Percentiles rank a stretch among this genome's conserved stretches.
phyloP scores from a whole-genome alignment of 2,329 filamentous ascomycete species.

The Aspergillus tamarii region DNA sequence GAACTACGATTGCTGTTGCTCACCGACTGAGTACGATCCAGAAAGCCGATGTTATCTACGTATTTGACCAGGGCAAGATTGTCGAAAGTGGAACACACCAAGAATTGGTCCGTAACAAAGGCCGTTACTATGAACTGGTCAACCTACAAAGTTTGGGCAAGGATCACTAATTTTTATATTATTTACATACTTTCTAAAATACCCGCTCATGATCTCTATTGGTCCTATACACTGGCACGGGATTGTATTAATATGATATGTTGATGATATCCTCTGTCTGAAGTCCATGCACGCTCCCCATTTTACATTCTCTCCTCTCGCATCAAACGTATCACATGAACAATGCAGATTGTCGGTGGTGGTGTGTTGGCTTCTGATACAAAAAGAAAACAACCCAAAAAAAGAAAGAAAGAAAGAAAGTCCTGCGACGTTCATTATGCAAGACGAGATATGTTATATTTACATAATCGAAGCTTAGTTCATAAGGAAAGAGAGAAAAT shows the following conservation, averaged over 20 bases:
- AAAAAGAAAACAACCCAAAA: not conserved
- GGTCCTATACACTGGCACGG: conserved; percentile 20
- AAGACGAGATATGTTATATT: not conserved
- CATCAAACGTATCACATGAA: not conserved
- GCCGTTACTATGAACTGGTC: conserved; percentile 77
- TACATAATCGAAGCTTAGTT: not conserved
- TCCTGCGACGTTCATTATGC: not conserved
- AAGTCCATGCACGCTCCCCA: not conserved
- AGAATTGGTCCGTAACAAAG: conserved; percentile 70
- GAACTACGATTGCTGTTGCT: conserved; percentile 92
- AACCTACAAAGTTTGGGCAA: conserved; percentile 78
- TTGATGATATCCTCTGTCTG: conserved; percentile 1
- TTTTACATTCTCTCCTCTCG: not conserved
- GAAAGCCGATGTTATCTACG: conserved; percentile 91
- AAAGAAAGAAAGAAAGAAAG: not conserved
- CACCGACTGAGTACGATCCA: conserved; percentile 92
- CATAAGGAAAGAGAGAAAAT: not conserved
- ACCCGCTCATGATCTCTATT: not conserved
- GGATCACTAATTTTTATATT: conserved; percentile 33
- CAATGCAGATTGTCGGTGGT: not conserved
- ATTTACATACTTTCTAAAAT: conserved; percentile 7
- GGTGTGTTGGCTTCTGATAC: not conserved
- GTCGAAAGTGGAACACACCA: conserved; percentile 82
- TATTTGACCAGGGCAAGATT: conserved; percentile 88
- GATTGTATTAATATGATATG: not conserved